Conservation (phyloP, 192 early-diverging fungal genomes). For the Coemansia nantahalensis region DNA sequence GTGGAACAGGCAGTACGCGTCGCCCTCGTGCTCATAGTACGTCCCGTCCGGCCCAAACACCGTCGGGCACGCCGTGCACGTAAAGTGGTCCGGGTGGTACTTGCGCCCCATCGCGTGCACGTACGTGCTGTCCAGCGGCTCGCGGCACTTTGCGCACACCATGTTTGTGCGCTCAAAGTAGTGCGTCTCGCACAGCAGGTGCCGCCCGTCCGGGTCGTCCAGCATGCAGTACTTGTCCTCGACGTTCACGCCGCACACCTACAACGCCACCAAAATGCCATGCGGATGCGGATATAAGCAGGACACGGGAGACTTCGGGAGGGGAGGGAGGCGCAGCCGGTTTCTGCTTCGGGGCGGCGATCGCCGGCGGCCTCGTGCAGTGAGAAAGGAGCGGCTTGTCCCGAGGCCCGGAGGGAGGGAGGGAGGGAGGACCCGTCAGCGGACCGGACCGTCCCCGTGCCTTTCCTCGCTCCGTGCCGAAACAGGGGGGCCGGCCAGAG, state of each 20-base stretch:
- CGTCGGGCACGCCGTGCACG: conserved; percentile 86
- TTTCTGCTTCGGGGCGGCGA: too few relatives aligned
- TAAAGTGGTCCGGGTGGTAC: conserved; percentile 98
- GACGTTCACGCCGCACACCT: conserved; percentile 41
- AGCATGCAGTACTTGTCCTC: conserved; percentile 33
- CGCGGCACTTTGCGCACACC: conserved; percentile 70
- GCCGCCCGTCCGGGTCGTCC: conserved; percentile 38
- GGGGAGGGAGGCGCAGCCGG: too few relatives aligned
- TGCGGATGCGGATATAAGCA: too few relatives aligned
- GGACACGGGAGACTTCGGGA: too few relatives aligned
- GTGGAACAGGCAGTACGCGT: conserved; percentile 93
- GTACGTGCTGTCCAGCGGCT: conserved; percentile 84
- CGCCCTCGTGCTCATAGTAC: conserved; percentile 92
- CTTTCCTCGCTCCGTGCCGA: too few relatives aligned
- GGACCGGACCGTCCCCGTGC: too few relatives aligned
- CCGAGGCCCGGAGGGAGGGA: too few relatives aligned
- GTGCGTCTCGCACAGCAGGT: conserved; percentile 44
- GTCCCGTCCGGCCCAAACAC: conserved; percentile 94
- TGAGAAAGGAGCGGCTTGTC: too few relatives aligned
- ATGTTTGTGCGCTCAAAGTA: conserved; percentile 49
- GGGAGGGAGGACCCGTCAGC: too few relatives aligned
- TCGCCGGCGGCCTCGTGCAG: too few relatives aligned
- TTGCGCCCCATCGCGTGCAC: conserved; percentile 91
- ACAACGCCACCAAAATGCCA: conserved; percentile 1
- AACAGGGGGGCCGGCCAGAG: too few relatives aligned